Percentiles rank a stretch among this genome's conserved stretches.
Evolutionary conservation across 352 stramenopile genomes (phyloP).

Genomic region (Pythium guiyangense): DNA sequence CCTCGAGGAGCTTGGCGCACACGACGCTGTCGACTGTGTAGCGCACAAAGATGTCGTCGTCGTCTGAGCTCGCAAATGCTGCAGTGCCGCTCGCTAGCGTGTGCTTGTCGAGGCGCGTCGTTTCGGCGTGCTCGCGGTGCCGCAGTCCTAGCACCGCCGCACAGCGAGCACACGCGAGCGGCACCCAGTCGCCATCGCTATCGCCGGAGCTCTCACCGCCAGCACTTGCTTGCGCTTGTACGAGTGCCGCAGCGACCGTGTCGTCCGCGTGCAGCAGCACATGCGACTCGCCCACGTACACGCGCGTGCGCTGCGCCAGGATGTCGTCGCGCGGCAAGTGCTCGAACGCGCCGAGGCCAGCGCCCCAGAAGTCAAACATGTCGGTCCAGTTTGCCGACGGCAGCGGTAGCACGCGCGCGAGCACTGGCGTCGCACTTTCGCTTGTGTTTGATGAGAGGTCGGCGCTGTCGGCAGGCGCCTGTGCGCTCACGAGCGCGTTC

Average conservation of each 20-base stretch:
- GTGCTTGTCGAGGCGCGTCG: conserved; percentile 63
- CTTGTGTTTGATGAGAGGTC: too few relatives aligned
- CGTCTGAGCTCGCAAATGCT: not conserved
- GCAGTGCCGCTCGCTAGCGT: conserved; percentile 34
- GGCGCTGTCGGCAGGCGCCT: too few relatives aligned
- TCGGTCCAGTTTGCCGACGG: too few relatives aligned
- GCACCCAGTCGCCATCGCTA: too few relatives aligned
- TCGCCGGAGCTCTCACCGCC: conserved; percentile 9
- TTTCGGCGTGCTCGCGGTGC: conserved; percentile 30
- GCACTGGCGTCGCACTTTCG: too few relatives aligned
- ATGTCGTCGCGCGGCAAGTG: conserved; percentile 74
- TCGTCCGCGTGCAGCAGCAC: conserved; percentile 68
- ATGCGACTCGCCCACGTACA: conserved; percentile 64
- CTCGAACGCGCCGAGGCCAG: conserved; percentile 63
- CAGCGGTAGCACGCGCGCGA: too few relatives aligned
- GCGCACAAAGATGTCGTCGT: conserved; percentile 41
- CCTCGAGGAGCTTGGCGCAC: conserved; percentile 67
- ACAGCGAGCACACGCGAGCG: conserved; percentile 42
- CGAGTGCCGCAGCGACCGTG: not conserved
- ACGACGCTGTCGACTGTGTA: conserved; percentile 82
- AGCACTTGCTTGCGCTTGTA: not conserved
- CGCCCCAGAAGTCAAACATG: too few relatives aligned
- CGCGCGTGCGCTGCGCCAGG: conserved; percentile 31
- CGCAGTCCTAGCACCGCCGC: conserved; percentile 27
- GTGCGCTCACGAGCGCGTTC: too few relatives aligned